Evolutionary conservation across 2,329 filamentous ascomycete species (phyloP), one percentile per base, ranked within the genome.

Genomic region (Aspergillus sp.): DNA sequence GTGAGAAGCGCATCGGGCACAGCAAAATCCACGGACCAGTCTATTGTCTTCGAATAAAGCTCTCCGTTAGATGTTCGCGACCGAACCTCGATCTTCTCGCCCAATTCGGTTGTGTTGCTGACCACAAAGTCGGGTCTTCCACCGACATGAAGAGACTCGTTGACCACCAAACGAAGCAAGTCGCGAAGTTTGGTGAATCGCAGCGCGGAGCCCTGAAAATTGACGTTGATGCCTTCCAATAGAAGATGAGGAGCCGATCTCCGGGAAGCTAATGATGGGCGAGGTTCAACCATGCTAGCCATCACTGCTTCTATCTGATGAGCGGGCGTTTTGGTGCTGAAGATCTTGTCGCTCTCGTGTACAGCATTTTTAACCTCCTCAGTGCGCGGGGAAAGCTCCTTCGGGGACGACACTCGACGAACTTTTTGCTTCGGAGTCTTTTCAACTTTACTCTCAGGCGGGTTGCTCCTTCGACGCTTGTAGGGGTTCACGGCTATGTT

Each of bases 1-100:
- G 86, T 78, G 46, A 77, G 73, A 30, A 80, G 64, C 4, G 72
- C 74, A 37, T 80, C 77, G 3, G 79, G 79, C n/a, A 81, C 72
- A 24, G 72, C 72, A 17, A 72, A 63, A 47, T 79, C 75, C n/a
- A 81, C 77, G 41, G 72, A 75, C 79, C 78, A 81, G 52, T 79
- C 72, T 33, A 81, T 79, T 19, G 68, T 73, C 58, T 79, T 79
- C 17, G 70, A 73, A 37, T 71, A 74, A n/a, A 72, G 58, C 53
- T 76, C 66, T n/a, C 78, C 78, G 56, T 77, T 79, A 3, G 76
- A 77, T 15, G 74, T 76, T 53, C 74, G 68, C 5, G 75, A 74
- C 41, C 71, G 75, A 48, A 80, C 73, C 59, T 79, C 75, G 44
- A 80, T 80, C 49, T 65, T 72, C 65, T 80, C 78, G 3, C 79